Conservation (phyloP, 305 asterid species). For the Fraxinus greggii region DNA sequence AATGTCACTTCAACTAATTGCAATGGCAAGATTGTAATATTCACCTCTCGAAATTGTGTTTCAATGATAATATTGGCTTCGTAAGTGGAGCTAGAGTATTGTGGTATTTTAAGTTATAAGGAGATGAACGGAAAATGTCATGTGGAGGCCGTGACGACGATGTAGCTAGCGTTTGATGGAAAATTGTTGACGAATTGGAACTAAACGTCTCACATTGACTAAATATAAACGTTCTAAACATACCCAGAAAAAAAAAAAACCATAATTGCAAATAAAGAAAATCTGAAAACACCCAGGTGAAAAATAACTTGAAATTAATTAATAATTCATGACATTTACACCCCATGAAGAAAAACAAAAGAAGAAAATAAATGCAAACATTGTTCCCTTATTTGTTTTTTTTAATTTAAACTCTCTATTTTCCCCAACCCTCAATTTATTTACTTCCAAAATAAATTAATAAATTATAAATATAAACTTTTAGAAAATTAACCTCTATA, state of each 20-base stretch:
- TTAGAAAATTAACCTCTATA: conserved; percentile 29
- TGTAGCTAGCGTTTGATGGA: background rate
- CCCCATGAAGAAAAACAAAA: conserved; percentile 36
- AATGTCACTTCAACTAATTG: background rate
- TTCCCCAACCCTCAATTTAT: conserved; percentile 31
- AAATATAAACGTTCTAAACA: background rate
- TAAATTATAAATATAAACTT: conserved; percentile 53
- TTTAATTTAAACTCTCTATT: conserved; percentile 27
- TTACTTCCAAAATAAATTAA: conserved; percentile 56
- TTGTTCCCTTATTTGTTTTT: conserved; percentile 34
- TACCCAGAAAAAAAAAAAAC: background rate
- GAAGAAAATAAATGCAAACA: conserved; percentile 29
- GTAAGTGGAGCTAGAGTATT: background rate
- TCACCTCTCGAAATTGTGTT: background rate
- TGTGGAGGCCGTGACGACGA: background rate
- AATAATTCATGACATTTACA: conserved; percentile 60
- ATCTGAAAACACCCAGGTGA: background rate
- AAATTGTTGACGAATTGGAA: background rate
- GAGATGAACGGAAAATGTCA: background rate
- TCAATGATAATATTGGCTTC: background rate
- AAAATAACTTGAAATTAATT: conserved; percentile 26
- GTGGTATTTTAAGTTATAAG: background rate
- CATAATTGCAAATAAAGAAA: background rate
- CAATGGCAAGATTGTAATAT: background rate
- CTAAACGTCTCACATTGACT: background rate